Evolutionary conservation across 1,284 basidiomycete species (phyloP), one percentile per base, ranked within the genome.

Genomic region (Papiliotrema nemorosa): DNA sequence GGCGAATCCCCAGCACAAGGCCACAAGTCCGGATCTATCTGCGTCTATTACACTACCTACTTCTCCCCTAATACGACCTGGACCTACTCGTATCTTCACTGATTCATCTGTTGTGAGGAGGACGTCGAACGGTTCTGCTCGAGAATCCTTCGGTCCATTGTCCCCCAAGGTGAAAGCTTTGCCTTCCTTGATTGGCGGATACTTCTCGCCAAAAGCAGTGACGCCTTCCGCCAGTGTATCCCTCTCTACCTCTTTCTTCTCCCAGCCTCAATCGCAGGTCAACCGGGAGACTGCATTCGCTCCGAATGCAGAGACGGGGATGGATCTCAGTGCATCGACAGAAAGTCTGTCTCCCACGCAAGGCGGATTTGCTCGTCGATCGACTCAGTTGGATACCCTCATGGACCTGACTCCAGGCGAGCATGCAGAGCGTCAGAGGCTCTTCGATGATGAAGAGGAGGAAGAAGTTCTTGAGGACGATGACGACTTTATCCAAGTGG

Each of bases 401-500:
- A 66, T 72, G 6, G 60, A 56, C 2, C 63, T 35, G 3, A 53
- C 52, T 9, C 53, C 54, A 6, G 40, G 52, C n/a, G 81, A 84
- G 0, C 82, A 85, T 49, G 84, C 87, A 3, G 79, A 79, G 50
- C 81, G 65, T 22, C 42, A 49, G 25, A 63, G 52, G 21, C 57
- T 73, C 5, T 73, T 72, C 40, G 64, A 46, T 2, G 54, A 60
- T 9, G 60, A 60, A 6, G 47, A 50, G 22, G 55, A 57, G 2
- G 60, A 58, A n/a, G 5, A 13, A 5, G 59, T 59, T 18, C 52
- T 53, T 5, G 60, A 60, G 22, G 56, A 60, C 1, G 62, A 62
- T 24, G 61, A 82, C 5, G 84, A 75, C 14, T 59, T 60, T 29
- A 67, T 87, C 47, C 84, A 89, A 66, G 76, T 78, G 10, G 80